Evolutionary conservation across 768 basidiomycete genomes (phyloP).

Genomic region (Tremella yokohamensis): DNA sequence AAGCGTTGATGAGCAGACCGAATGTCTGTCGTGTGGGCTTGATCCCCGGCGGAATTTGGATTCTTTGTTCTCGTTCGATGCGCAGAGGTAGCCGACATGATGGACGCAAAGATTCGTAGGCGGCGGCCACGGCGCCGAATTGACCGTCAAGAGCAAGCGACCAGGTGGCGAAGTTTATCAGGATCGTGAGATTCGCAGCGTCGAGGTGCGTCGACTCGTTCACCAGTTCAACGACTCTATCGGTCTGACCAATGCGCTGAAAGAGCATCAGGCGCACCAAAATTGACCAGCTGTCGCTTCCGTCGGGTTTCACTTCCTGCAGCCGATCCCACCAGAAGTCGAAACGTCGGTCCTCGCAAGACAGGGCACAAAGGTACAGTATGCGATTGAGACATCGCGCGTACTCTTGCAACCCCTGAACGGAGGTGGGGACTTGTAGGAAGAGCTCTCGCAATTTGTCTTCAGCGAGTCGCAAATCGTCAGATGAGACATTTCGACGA

Average conservation of each 20-base stretch:
- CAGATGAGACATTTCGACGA: background rate
- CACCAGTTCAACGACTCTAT: background rate
- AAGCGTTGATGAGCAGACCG: conserved; percentile 27
- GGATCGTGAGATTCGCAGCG: conserved; percentile 11
- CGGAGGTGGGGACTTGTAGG: background rate
- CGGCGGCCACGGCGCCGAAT: background rate
- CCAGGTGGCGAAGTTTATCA: background rate
- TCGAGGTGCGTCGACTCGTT: conserved; percentile 1
- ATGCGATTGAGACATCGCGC: conserved; percentile 26
- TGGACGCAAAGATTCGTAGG: background rate
- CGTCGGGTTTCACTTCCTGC: background rate
- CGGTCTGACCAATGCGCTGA: conserved; percentile 11
- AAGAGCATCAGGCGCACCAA: conserved; percentile 25
- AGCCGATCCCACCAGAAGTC: conserved; percentile 18
- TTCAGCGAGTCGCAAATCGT: conserved; percentile 11
- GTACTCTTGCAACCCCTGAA: background rate
- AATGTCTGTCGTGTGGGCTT: conserved; percentile 24
- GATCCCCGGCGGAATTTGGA: conserved; percentile 16
- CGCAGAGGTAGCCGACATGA: background rate
- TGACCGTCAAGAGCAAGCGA: background rate
- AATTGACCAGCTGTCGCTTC: conserved; percentile 21
- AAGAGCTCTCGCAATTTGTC: conserved; percentile 10
- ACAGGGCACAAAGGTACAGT: conserved; percentile 34
- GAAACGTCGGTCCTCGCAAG: conserved; percentile 13
- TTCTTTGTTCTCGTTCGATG: background rate